phyloP scores from a whole-genome alignment of 164 flowering plant species.

The Kingdonia uniflora region DNA sequence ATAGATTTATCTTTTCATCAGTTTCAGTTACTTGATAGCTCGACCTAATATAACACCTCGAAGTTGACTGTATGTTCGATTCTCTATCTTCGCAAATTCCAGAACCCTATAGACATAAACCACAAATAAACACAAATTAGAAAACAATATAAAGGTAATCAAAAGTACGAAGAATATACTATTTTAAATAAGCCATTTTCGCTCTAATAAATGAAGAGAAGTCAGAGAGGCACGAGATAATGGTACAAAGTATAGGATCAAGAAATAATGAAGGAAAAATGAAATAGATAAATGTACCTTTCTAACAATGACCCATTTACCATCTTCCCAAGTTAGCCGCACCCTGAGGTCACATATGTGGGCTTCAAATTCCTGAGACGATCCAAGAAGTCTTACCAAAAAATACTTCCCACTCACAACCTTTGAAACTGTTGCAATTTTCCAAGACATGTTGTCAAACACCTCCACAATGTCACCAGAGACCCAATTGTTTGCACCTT shows the following conservation, averaged over 20 bases:
- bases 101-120: constrained; percentile 27
- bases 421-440: constrained; percentile 42
- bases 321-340: constrained; percentile 39
- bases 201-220: no score
- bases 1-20: constrained; percentile 11
- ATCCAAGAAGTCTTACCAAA: constrained; percentile 37
- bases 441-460: constrained; percentile 59
- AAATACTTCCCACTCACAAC: constrained; percentile 21
- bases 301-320: constrained; percentile 38
- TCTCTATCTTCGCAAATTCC: constrained; percentile 20
- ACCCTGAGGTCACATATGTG: constrained; percentile 25
- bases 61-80: constrained; percentile 6
- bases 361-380: constrained; percentile 23
- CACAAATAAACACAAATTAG: neutral
- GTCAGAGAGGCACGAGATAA: no score
- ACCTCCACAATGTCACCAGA: constrained; percentile 71
- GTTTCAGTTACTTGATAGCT: constrained; percentile 8
- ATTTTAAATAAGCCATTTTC: no score
- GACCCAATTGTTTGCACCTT: constrained; percentile 29
- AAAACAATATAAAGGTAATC: no score
- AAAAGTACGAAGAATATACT: no score
- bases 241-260: no score
- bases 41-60: constrained; percentile 12
- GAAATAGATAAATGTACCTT: constrained; percentile 27
- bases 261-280: neutral